Evolutionary conservation across 495 filamentous ascomycete genomes (phyloP).

Genomic region (Massariosphaeria phaeospora): DNA sequence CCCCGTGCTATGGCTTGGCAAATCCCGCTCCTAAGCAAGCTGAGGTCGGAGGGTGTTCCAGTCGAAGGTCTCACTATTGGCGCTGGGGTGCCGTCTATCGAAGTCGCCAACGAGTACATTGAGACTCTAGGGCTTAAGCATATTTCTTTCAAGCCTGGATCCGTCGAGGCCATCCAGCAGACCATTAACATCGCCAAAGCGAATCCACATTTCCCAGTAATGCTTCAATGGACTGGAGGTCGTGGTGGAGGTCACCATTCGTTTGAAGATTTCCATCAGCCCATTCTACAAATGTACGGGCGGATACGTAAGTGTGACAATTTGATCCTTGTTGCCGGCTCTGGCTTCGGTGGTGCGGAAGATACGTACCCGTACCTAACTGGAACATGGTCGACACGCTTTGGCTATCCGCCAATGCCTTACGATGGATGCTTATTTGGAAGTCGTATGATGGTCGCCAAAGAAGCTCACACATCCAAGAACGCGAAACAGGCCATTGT

Average conservation of each 20-base stretch:
- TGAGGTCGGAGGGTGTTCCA: conserved; percentile 82
- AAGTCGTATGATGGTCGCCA: conserved; percentile 89
- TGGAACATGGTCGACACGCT: conserved; percentile 76
- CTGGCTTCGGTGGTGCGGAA: conserved; percentile 84
- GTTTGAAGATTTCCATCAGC: conserved; percentile 91
- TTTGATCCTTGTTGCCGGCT: conserved; percentile 82
- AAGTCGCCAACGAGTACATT: conserved; percentile 91
- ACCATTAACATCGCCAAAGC: conserved; percentile 91
- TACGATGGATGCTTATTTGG: conserved; percentile 88
- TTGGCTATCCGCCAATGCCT: conserved; percentile 88
- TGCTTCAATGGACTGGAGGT: conserved; percentile 92
- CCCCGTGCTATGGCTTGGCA: conserved; percentile 97
- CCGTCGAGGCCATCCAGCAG: conserved; percentile 78
- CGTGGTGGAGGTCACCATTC: conserved; percentile 93
- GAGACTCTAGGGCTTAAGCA: conserved; percentile 90
- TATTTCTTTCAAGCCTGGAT: conserved; percentile 92
- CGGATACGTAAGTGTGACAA: conserved; percentile 77
- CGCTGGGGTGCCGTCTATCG: conserved; percentile 88
- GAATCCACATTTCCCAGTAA: conserved; percentile 81
- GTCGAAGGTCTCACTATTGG: conserved; percentile 94
- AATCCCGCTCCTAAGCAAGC: conserved; percentile 79
- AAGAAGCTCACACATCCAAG: conserved; percentile 88
- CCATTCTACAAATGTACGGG: conserved; percentile 85
- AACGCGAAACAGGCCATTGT: conserved; percentile 94
- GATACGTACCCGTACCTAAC: conserved; percentile 93